phyloP scores from a whole-genome alignment of 345 rosid genomes.

The Euphorbia pulcherrima region DNA sequence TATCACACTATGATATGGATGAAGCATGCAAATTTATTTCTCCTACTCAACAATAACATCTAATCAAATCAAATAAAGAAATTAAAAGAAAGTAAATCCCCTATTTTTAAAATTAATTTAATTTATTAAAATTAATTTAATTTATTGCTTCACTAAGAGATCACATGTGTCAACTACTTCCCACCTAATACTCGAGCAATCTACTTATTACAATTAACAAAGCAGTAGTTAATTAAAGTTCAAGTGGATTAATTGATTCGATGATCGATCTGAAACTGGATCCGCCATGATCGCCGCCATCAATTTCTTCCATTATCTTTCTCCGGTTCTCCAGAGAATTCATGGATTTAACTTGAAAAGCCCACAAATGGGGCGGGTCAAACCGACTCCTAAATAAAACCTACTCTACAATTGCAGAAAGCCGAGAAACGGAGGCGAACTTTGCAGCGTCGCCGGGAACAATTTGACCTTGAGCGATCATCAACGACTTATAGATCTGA shows the following conservation, averaged over 20 bases:
- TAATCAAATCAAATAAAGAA: background rate
- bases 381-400: background rate
- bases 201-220: background rate
- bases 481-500: conserved; percentile 62
- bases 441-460: conserved; percentile 35
- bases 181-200: background rate
- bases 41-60: background rate
- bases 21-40: background rate
- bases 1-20: no score
- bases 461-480: conserved; percentile 45
- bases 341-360: background rate
- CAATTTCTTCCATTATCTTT: background rate
- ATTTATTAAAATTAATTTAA: background rate
- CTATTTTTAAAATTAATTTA: background rate
- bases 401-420: conserved; percentile 23
- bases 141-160: background rate
- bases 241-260: no score
- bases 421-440: conserved; percentile 24
- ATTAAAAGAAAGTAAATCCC: background rate
- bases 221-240: background rate
- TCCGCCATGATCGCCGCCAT: background rate
- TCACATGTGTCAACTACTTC: background rate
- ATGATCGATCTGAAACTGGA: background rate
- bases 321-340: background rate
- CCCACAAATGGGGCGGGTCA: background rate